Base-by-base conservation (phyloP, 108 stramenopile species). In the Fragilariopsis cylindrus region DNA sequence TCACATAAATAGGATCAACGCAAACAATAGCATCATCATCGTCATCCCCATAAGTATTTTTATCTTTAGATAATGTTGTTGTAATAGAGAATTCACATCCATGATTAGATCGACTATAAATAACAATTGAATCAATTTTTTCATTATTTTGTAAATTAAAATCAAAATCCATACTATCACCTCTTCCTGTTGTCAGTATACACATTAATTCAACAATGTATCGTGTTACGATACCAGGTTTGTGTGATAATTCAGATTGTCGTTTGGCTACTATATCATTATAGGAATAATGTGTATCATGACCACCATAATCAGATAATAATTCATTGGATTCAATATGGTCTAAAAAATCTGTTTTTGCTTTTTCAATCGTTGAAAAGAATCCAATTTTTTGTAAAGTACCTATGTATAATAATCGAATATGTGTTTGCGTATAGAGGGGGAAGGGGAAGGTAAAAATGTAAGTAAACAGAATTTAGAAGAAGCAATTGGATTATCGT, bases 221-320 rank as follows among this genome's bases (percentile, higher is more conserved):
- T 40, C 62, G 62, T 30, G 30, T 30, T 12, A 45, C 42, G 7
- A 63, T 43, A 5, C 62, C 62, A 45, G 43, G 43, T 41, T 63
- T 63, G 3, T 63, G 62, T 30, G 62, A 11, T 45, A 43, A 15
- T 18, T 70, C 56, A 40, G n/a, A 21, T 40, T 57, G 67, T 44
- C 54, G 58, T 41, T 55, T 42, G 13, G 41, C 40, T 7, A 75
- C n/a, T 5, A 69, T 57, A 40, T 67, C 40, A n/a, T 69, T 52
- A n/a, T 52, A 75, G 42, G 74, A 68, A 41, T 48, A 30, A 9
- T 55, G 44, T 4, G 45, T 75, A 30, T 30, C 30, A 30, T 30
- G 30, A 18, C 74, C 74, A 40, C 74, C 74, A 56, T 62, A 75
- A 45, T 48, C 49, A 16, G 74, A 67, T 8, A 75, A 42, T 5